Base-by-base conservation (phyloP, 228 moss, liverwort and hornwort genomes). In the Sphagnum fallax region DNA sequence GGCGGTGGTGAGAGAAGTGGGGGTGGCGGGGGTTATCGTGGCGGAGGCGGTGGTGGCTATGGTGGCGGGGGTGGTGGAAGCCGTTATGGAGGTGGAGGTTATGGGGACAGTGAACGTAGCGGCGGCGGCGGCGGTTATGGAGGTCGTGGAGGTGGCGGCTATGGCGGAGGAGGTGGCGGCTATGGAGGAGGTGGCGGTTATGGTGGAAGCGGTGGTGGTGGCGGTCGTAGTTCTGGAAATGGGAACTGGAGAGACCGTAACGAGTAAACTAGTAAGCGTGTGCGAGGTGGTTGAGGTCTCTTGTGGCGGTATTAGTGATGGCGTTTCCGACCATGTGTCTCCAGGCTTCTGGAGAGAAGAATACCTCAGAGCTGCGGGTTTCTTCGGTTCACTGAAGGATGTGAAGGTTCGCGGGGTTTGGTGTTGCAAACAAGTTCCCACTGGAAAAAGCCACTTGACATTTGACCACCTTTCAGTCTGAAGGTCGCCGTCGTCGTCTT, bases 161-260 rank as follows among this genome's bases (percentile, higher is more conserved):
- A 77, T 4, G 58, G 71, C 4, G 75, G 80, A 0, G 72, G 81
- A 0, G 75, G 80, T 6, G 76, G 80, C 7, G 71, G 76, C 0
- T 68, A 79, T 0, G 69, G 85, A 0, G 68, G 77, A 6, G 77
- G 76, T 4, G 72, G 75, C 0, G 69, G 75, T 0, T 65, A 65
- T 6, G 70, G 73, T 48, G 32, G 32, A 32, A 32, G 32, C 32
- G 72, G 73, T 0, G 75, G 82, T 0, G 78, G 81, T 5, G 81
- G 84, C 0, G 0, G 81, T 10, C 75, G 75, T 18, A 73, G 84
- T 51, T 74, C 76, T 0, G 84, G 84, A 0, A 84, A 16, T 81
- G 81, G 84, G 84, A 84, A 80, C 32, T 32, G 32, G 7, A 67
- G 69, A 65, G 78, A 80, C 0, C 78, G 83, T 0, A 59, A 63